Evolutionary conservation across 108 stramenopile genomes (phyloP), one percentile per base, ranked within the genome.

Genomic region (Stephanodiscus triporus): DNA sequence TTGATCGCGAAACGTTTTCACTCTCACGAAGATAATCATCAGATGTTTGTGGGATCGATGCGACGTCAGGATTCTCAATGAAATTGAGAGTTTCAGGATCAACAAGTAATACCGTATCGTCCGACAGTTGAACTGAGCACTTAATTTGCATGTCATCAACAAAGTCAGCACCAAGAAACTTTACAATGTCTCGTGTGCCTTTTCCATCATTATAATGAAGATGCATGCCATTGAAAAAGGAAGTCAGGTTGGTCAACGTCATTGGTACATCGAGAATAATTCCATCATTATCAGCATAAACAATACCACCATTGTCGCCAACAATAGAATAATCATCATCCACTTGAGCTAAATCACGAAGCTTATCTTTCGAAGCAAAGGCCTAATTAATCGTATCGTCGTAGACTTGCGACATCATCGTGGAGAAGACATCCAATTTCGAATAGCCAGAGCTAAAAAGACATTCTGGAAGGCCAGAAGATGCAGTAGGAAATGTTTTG

Each of bases 11-110:
- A 26, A 75, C 2, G 62, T 47, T 30, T 3, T 36, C 14, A 2
- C 59, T 49, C 24, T 76, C 75, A 19, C 64, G 48, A 0, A 17
- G 7, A 63, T 63, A 76, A 16, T 43, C 23, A 4, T n/a, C n/a
- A n/a, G n/a, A n/a, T n/a, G n/a, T n/a, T n/a, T n/a, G n/a, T n/a
- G n/a, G n/a, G n/a, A n/a, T n/a, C n/a, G n/a, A n/a, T n/a, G n/a
- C n/a, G n/a, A n/a, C n/a, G n/a, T n/a, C n/a, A n/a, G n/a, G n/a
- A n/a, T n/a, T n/a, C n/a, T n/a, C n/a, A n/a, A n/a, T n/a, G n/a
- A n/a, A n/a, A n/a, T n/a, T n/a, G n/a, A n/a, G n/a, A n/a, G n/a
- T n/a, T n/a, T n/a, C n/a, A n/a, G n/a, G n/a, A n/a, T n/a, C n/a
- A n/a, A n/a, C n/a, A n/a, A n/a, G n/a, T n/a, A n/a, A n/a, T n/a